Base-by-base conservation (phyloP, 768 basidiomycete genomes). In the Tremella mesenterica region DNA sequence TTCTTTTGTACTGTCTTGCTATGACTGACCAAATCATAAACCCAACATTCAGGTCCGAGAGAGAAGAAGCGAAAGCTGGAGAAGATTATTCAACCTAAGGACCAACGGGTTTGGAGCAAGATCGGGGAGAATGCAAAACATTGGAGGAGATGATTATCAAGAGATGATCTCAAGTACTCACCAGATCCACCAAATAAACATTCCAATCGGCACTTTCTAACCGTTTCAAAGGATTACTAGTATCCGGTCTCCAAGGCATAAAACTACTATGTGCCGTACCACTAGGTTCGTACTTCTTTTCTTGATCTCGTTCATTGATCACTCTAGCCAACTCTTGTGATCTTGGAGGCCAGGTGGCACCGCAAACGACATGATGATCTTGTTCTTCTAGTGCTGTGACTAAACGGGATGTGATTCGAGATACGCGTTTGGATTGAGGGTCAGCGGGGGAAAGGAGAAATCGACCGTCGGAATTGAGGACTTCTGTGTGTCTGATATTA, bases 161-260 rank as follows among this genome's bases (percentile, higher is more conserved):
- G n/a, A n/a, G n/a, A n/a, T n/a, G n/a, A n/a, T n/a, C 38, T 13
- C 29, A 7, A 16, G 39, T 26, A 66, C 73, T 58, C 30, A 76
- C 76, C 57, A 67, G 30, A 55, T 78, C 76, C 6, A 77, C 61
- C 2, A 77, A 71, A 50, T 74, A 78, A 21, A 78, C 52, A 55
- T 72, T 72, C 77, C 77, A 78, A 43, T 75, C 76, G 12, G 58
- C 66, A 16, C 54, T 52, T 27, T 65, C 66, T 0, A 76, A 57
- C 50, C 68, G 57, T 53, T 77, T 76, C n/a, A 74, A 62, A 28
- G 76, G 77, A 59, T 77, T 76, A 36, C 69, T 67, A 23, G 54
- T 69, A 46, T 67, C 69, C 5, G 74, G 72, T 50, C 72, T 51
- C 38, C 65, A 75, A n/a, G 76, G 75, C 69, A 77, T 65, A 31